phyloP scores from a whole-genome alignment of 2,329 filamentous ascomycete genomes.

The Geosmithia morbida region DNA sequence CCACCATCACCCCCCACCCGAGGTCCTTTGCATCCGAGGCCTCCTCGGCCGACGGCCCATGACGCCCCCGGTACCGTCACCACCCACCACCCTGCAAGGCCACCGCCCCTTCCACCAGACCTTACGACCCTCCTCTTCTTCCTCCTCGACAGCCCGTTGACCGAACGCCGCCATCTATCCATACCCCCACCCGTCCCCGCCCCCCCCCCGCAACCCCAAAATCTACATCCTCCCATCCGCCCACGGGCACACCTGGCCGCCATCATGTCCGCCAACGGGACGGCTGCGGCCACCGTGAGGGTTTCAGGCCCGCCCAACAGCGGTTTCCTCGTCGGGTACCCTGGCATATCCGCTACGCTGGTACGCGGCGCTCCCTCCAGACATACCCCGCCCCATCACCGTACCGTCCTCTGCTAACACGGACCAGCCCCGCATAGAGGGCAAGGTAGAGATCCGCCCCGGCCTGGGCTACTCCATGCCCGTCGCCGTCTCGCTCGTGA shows the following conservation, averaged over 20 bases:
- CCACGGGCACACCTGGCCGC: neutral
- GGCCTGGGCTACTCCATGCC: conserved; percentile 74
- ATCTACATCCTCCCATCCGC: neutral
- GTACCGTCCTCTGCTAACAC: neutral
- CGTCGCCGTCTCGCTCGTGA: conserved; percentile 81
- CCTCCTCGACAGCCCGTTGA: neutral
- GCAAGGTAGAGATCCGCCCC: conserved; percentile 91
- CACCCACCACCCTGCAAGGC: neutral
- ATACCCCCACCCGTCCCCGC: neutral
- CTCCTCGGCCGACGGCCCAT: neutral
- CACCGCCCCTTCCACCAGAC: neutral
- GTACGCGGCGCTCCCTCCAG: conserved; percentile 35
- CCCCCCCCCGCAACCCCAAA: neutral
- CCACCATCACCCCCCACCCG: neutral
- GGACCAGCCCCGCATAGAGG: conserved; percentile 80
- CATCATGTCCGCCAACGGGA: conserved; percentile 12
- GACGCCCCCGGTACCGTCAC: neutral
- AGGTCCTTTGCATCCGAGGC: neutral
- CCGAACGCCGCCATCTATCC: neutral
- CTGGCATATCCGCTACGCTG: conserved; percentile 92
- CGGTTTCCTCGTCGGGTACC: conserved; percentile 92
- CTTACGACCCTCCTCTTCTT: neutral
- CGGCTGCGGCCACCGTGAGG: conserved; percentile 49
- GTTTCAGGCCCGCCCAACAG: conserved; percentile 95
- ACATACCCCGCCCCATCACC: neutral